Evolutionary conservation across 306 rosid species (phyloP), one percentile per base, ranked within the genome.

Genomic region (Inga laurina): DNA sequence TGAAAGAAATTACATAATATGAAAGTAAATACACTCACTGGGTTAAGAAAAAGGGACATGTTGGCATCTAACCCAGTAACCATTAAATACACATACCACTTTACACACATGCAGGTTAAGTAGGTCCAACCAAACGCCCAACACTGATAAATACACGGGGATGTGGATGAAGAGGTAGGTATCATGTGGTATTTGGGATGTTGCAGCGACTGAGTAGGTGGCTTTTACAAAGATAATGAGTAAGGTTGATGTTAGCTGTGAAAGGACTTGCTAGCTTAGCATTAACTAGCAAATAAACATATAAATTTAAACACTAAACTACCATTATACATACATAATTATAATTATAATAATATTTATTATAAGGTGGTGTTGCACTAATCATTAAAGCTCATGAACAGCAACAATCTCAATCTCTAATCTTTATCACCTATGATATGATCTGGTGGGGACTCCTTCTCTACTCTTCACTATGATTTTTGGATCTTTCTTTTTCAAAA

Each of bases 391-490:
- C 79, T 81, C 65, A 57, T 57, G 65, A 57, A 57, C 32, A 57
- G 14, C 65, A n/a, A 57, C 65, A 57, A 57, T 57, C 32, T n/a
- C 67, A 77, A 15, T 81, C 77, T 75, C 78, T 79, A 54, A 81
- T 51, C 21, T 65, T 56, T 4, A 37, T 37, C 39, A 37, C 39
- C 39, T n/a, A n/a, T n/a, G n/a, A n/a, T 37, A 37, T 37, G 39
- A 37, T 56, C 3, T 39, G 30, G 61, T 67, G 1, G 71, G 10
- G 18, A n/a, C 11, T 49, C 82, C 18, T 30, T 79, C 84, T 80
- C 91, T 85, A 15, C 86, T 91, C 78, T 84, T 85, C 81, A 95
- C 89, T 66, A 86, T 76, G 82, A 95, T 91, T 4, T 52, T 18
- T 3, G n/a, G 59, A 14, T 16, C 18, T 5, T 16, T 52, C 18